Evolutionary conservation across 1,284 basidiomycete genomes (phyloP).

Genomic region (Microbotryum silenes-acaulis): DNA sequence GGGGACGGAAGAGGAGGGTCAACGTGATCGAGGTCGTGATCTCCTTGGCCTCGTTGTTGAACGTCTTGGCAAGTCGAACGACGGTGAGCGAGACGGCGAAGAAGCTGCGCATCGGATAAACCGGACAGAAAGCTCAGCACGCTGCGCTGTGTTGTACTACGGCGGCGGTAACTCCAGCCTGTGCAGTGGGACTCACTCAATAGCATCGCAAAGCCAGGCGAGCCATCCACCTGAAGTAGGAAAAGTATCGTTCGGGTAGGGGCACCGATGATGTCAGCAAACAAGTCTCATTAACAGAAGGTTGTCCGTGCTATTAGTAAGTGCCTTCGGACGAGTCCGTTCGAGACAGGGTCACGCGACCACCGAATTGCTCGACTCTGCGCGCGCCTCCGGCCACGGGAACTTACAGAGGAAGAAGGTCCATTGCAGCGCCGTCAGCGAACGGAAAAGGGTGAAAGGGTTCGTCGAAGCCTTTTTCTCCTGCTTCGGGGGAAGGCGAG

Average conservation of each 20-base stretch:
- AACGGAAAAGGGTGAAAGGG: constrained; percentile 2
- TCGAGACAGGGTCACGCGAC: too few relatives aligned
- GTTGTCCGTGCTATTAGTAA: too few relatives aligned
- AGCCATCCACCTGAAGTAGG: constrained; percentile 50
- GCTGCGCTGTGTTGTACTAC: not conserved
- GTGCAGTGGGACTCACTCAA: constrained; percentile 41
- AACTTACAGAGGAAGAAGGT: not conserved
- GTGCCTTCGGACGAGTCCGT: too few relatives aligned
- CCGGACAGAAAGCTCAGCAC: not conserved
- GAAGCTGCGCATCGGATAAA: constrained; percentile 48
- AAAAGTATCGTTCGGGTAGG: constrained; percentile 49
- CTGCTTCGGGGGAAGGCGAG: constrained; percentile 1
- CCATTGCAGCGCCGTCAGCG: not conserved
- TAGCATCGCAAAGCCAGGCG: constrained; percentile 49
- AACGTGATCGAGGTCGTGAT: constrained; percentile 65
- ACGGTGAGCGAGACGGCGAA: constrained; percentile 73
- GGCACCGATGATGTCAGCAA: constrained; percentile 23
- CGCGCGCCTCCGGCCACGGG: not conserved
- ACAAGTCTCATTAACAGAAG: too few relatives aligned
- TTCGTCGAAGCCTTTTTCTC: not conserved
- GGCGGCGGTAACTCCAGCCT: not conserved
- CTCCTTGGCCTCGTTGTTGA: constrained; percentile 31
- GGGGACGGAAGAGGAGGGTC: constrained; percentile 79
- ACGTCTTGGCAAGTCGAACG: constrained; percentile 47
- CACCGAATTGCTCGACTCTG: too few relatives aligned